phyloP scores from a whole-genome alignment of 1,284 basidiomycete species.

The Tilletia walkeri region DNA sequence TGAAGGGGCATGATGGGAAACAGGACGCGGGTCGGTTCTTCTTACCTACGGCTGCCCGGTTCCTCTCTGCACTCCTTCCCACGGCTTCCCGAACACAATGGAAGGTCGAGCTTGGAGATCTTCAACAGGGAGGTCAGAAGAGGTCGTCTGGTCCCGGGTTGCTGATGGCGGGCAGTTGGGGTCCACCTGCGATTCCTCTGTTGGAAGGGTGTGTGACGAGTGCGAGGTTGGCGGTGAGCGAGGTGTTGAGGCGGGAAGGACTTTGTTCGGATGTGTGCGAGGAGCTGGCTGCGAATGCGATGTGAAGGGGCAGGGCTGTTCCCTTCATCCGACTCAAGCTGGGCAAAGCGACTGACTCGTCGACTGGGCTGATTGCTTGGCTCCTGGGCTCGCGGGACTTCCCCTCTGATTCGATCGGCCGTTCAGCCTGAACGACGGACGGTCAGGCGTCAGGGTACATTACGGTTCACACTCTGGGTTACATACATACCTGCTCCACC shows the following conservation, averaged over 20 bases:
- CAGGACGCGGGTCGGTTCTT: no score
- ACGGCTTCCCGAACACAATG: slow-evolving; percentile 2
- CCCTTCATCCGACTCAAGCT: no score
- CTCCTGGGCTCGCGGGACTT: no score
- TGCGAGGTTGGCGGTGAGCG: slow-evolving; percentile 24
- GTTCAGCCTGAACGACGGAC: no score
- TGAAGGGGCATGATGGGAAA: background rate
- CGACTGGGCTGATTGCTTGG: no score
- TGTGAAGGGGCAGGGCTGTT: background rate
- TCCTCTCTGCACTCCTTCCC: background rate
- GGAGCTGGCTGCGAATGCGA: background rate
- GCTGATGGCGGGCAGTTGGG: slow-evolving; percentile 37
- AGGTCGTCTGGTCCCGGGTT: slow-evolving; percentile 12
- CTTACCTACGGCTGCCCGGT: background rate
- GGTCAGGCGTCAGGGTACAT: no score
- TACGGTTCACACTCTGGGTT: no score
- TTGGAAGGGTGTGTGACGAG: slow-evolving; percentile 36
- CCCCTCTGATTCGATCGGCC: no score
- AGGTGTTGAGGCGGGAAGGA: slow-evolving; percentile 19
- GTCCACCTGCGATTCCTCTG: slow-evolving; percentile 34
- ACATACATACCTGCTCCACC: no score
- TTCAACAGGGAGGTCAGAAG: background rate
- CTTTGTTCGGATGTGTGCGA: background rate
- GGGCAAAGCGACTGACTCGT: no score
- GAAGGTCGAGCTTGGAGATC: slow-evolving; percentile 18